Evolutionary conservation across 441 rosid genomes (phyloP).

Genomic region (Populus trichocarpa): DNA sequence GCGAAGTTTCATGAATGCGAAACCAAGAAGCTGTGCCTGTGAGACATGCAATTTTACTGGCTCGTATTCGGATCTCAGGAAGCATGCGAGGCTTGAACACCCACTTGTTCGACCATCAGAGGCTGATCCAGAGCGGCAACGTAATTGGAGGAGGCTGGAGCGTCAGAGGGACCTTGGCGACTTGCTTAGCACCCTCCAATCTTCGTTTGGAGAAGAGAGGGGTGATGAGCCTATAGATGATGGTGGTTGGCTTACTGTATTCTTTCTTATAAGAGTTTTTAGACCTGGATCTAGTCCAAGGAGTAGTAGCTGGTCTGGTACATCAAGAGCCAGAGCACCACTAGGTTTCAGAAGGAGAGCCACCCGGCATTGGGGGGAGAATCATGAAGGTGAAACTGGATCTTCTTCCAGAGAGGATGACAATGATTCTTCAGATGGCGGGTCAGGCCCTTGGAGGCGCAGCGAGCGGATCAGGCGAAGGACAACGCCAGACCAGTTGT

Average conservation of each 20-base stretch:
- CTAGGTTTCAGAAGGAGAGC: slow-evolving; percentile 61
- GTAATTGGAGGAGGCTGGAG: slow-evolving; percentile 90
- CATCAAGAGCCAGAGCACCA: slow-evolving; percentile 63
- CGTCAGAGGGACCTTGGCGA: slow-evolving; percentile 96
- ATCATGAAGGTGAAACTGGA: slow-evolving; percentile 60
- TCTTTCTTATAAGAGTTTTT: slow-evolving; percentile 79
- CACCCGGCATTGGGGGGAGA: slow-evolving; percentile 74
- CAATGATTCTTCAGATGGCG: slow-evolving; percentile 56
- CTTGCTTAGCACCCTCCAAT: slow-evolving; percentile 80
- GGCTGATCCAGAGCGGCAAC: slow-evolving; percentile 86
- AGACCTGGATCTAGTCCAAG: slow-evolving; percentile 66
- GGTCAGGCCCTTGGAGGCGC: slow-evolving; percentile 42
- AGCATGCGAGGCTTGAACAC: slow-evolving; percentile 84
- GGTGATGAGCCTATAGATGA: slow-evolving; percentile 66
- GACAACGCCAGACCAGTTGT: slow-evolving; percentile 48
- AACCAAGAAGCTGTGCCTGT: slow-evolving; percentile 79
- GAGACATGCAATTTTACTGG: slow-evolving; percentile 82
- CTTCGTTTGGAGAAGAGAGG: slow-evolving; percentile 82
- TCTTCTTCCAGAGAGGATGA: slow-evolving; percentile 68
- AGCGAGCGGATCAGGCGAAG: slow-evolving; percentile 35
- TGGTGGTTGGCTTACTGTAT: slow-evolving; percentile 80
- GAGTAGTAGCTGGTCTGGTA: slow-evolving; percentile 70
- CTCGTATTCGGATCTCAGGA: slow-evolving; percentile 74
- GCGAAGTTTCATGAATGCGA: slow-evolving; percentile 76
- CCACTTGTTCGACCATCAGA: slow-evolving; percentile 86